A percentile compares a stretch with the other conserved stretches of the same genome.
Evolutionary conservation across 176 grass and related monocot species (phyloP).

Genomic region (Aegilops sharonensis): DNA sequence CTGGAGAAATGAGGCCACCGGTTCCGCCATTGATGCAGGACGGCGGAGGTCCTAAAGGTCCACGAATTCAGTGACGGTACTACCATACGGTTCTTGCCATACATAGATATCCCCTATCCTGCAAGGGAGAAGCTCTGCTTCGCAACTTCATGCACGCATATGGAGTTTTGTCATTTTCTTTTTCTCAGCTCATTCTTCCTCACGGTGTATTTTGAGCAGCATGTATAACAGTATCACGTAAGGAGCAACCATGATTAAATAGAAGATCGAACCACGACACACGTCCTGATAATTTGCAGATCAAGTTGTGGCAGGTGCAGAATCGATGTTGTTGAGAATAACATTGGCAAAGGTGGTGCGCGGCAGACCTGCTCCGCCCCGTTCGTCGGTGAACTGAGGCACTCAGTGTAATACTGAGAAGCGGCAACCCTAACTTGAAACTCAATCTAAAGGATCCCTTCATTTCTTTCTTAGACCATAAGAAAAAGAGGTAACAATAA

Average conservation of each 20-base stretch:
- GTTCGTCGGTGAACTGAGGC: too few relatives aligned
- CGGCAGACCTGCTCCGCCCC: too few relatives aligned
- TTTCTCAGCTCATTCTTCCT: neutral
- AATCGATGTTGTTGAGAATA: neutral
- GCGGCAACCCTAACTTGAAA: too few relatives aligned
- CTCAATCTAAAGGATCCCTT: too few relatives aligned
- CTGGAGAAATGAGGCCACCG: slow-evolving; percentile 33
- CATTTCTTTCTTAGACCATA: too few relatives aligned
- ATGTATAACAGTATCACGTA: too few relatives aligned
- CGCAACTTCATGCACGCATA: neutral
- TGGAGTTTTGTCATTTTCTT: neutral
- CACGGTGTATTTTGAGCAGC: neutral
- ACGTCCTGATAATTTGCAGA: neutral
- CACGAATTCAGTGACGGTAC: neutral
- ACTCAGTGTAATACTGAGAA: too few relatives aligned
- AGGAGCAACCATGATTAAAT: too few relatives aligned
- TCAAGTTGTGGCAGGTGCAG: neutral
- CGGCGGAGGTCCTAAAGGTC: neutral
- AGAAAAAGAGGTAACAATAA: neutral
- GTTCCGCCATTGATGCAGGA: slow-evolving; percentile 32
- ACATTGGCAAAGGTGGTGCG: neutral
- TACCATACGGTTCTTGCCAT: neutral
- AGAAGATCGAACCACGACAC: neutral
- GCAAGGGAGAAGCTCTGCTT: neutral
- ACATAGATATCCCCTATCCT: neutral